These are phyloP conservation scores for Protomyces gravidus DNA, from an alignment of 1,139 yeast genomes.

Conservation along the genomic window DNA sequence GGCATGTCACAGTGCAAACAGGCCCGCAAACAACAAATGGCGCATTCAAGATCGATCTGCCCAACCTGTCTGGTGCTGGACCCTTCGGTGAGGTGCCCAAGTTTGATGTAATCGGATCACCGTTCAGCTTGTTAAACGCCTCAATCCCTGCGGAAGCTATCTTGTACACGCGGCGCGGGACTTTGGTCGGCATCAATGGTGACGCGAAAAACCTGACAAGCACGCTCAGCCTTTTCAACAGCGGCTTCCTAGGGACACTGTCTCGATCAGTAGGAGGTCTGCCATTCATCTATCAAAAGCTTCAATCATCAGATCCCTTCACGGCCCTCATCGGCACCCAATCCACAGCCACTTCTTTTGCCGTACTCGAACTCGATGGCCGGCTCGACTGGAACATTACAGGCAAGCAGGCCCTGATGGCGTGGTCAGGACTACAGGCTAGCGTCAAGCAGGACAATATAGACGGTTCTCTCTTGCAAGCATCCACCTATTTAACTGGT, in stretches of 20 bases:
- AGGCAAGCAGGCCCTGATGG: conserved; percentile 40
- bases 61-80: conserved; percentile 36
- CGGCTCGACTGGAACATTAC: conserved; percentile 42
- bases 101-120: conserved; percentile 48
- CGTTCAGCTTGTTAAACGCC: conserved; percentile 47
- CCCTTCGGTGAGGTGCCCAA: conserved; percentile 36
- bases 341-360: conserved; percentile 35
- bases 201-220: conserved; percentile 37
- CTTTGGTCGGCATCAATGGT: conserved; percentile 50
- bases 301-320: conserved; percentile 35
- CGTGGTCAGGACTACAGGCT: conserved; percentile 39
- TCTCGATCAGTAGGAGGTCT: conserved; percentile 5
- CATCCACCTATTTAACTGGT: conserved; percentile 39
- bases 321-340: conserved; percentile 35
- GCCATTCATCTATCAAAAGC: conserved; percentile 21
- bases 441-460: conserved; percentile 31
- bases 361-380: conserved; percentile 44
- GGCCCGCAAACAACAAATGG: conserved; percentile 6
- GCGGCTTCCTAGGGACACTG: conserved; percentile 8
- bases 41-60: conserved; percentile 33
- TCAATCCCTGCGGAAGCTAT: conserved; percentile 51
- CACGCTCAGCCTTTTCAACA: conserved; percentile 15
- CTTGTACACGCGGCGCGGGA: conserved; percentile 46
- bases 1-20: neutral
- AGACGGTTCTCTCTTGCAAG: conserved; percentile 37